phyloP scores from a whole-genome alignment of 78 protist species.

The Chrysochromulina tobinii region DNA sequence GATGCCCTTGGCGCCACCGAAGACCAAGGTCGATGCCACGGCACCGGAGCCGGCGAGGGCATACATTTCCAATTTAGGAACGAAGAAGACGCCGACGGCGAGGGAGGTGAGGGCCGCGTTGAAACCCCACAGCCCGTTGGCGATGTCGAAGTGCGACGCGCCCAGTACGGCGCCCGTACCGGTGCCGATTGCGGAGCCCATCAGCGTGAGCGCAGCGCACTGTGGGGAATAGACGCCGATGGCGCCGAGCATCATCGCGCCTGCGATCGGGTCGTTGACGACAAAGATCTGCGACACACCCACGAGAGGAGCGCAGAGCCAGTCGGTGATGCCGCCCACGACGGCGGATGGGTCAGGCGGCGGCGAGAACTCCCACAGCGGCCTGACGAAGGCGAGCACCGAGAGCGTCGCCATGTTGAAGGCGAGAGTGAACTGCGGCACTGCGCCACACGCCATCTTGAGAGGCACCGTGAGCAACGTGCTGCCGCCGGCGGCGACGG shows the following conservation, averaged over 20 bases:
- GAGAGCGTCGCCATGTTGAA: neutral
- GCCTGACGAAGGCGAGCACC: neutral
- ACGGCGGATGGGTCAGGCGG: neutral
- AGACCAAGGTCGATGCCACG: neutral
- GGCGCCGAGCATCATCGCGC: neutral
- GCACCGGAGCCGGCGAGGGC: neutral
- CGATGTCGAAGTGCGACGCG: neutral
- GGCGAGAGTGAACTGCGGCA: neutral
- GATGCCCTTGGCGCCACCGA: too few relatives aligned
- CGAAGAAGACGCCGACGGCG: conserved; percentile 1
- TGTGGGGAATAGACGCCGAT: neutral
- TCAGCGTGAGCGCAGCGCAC: neutral
- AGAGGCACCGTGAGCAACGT: neutral
- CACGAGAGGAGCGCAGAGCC: neutral
- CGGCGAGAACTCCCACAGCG: neutral
- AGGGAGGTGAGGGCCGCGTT: neutral
- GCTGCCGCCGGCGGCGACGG: neutral
- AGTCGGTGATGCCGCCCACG: neutral
- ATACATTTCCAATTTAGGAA: neutral
- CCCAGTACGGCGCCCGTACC: neutral
- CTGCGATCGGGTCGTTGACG: neutral
- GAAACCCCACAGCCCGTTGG: neutral
- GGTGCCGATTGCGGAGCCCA: neutral
- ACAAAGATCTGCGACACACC: neutral
- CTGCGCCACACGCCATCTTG: neutral